Conservation (phyloP, 139 green algal species). For the Coelastrella sp. region DNA sequence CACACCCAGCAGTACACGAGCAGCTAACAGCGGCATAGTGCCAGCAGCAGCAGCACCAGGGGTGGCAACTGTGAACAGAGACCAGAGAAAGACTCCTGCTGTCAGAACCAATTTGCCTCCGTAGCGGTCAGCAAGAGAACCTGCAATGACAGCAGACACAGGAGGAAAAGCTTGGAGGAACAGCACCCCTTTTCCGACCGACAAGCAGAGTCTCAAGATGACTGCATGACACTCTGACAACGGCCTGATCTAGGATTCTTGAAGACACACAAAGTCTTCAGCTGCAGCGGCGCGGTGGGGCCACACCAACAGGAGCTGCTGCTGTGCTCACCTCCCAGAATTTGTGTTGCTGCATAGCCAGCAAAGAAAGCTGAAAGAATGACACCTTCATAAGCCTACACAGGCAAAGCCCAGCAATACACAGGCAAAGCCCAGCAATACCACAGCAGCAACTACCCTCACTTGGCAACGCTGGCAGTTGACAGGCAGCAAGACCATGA, state of each 20-base stretch:
- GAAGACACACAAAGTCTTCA: too few species aligned
- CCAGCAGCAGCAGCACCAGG: slow-evolving; percentile 66
- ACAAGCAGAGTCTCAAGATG: too few species aligned
- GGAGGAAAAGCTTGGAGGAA: background rate
- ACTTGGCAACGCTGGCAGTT: background rate
- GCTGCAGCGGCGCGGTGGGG: too few species aligned
- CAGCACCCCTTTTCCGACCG: too few species aligned
- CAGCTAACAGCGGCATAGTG: slow-evolving; percentile 60
- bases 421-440: background rate
- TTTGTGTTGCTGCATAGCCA: slow-evolving; percentile 80
- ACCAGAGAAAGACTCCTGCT: slow-evolving; percentile 70
- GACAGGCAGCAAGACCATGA: too few species aligned
- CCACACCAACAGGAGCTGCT: background rate
- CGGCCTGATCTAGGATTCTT: background rate
- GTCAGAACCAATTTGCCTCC: slow-evolving; percentile 78
- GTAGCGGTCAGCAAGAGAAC: slow-evolving; percentile 71
- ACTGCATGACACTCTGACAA: background rate
- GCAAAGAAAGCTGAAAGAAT: slow-evolving; percentile 83
- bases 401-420: background rate
- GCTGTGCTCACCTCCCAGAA: slow-evolving; percentile 53
- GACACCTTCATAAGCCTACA: slow-evolving; percentile 65
- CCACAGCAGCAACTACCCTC: background rate
- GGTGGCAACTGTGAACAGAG: slow-evolving; percentile 73
- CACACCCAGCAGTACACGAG: slow-evolving; percentile 76
- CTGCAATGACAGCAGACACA: slow-evolving; percentile 33